phyloP scores from a whole-genome alignment of 345 rosid genomes.

The Populus pruinosa region DNA sequence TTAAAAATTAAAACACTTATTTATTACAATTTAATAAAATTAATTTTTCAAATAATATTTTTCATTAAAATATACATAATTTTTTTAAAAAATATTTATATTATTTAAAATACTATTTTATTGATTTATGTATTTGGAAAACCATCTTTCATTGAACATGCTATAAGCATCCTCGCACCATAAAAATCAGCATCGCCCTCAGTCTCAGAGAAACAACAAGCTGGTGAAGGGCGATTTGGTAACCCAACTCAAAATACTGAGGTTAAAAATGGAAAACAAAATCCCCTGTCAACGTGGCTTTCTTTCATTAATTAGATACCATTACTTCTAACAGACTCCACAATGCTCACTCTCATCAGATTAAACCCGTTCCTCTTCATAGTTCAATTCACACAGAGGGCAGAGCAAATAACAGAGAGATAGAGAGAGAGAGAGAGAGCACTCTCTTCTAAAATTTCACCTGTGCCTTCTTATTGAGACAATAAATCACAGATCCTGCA shows the following conservation, averaged over 20 bases:
- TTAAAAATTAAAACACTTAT: no score
- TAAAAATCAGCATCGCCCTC: no score
- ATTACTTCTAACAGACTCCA: background rate
- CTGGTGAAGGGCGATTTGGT: background rate
- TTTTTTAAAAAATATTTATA: no score
- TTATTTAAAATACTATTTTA: no score
- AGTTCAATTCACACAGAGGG: background rate
- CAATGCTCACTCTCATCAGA: background rate
- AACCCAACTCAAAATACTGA: background rate
- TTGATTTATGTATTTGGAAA: no score
- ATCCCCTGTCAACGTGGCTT: background rate
- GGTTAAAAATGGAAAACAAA: background rate
- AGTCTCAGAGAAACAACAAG: no score
- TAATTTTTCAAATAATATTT: no score
- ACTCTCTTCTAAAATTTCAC: background rate
- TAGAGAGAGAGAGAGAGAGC: background rate
- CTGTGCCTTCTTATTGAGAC: background rate
- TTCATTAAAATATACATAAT: no score
- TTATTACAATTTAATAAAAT: no score
- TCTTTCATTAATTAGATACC: background rate
- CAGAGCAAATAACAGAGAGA: background rate
- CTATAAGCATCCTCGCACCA: no score
- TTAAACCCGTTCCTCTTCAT: background rate
- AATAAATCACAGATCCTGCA: conserved; percentile 19
- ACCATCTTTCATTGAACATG: no score